Evolutionary conservation across 768 basidiomycete species (phyloP).

Genomic region (Tulasnella sp.): DNA sequence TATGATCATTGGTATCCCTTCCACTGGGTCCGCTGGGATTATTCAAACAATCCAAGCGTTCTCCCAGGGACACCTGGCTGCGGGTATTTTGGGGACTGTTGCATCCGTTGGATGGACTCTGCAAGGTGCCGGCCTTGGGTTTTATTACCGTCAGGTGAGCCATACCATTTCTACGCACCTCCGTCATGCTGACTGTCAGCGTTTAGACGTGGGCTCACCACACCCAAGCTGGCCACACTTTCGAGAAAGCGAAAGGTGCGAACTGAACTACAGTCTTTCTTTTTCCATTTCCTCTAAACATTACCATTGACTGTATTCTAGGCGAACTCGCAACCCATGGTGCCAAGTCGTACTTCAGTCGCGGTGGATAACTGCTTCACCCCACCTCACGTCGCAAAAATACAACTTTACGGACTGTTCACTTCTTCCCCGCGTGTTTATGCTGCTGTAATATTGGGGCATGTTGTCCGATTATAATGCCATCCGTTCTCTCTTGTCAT

Average conservation of each 20-base stretch:
- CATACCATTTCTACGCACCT: background rate
- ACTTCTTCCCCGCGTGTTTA: background rate
- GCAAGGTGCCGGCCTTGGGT: conserved; percentile 75
- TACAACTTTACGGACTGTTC: background rate
- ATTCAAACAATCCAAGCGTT: conserved; percentile 88
- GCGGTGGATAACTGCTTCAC: conserved; percentile 9
- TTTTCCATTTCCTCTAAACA: conserved; percentile 18
- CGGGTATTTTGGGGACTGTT: conserved; percentile 72
- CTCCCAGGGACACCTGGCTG: conserved; percentile 57
- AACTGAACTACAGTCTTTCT: conserved; percentile 5
- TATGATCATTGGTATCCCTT: conserved; percentile 90
- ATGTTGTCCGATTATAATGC: background rate
- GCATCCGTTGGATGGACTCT: conserved; percentile 81
- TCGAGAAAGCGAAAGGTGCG: conserved; percentile 57
- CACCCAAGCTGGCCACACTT: conserved; percentile 74
- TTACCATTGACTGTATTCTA: conserved; percentile 29
- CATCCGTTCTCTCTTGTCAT: background rate
- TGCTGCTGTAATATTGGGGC: background rate
- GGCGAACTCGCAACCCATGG: conserved; percentile 83
- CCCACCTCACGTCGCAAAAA: background rate
- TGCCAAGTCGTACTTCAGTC: conserved; percentile 77
- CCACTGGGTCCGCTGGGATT: conserved; percentile 87
- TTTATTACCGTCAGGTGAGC: conserved; percentile 66
- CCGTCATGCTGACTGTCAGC: conserved; percentile 3
- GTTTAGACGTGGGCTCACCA: conserved; percentile 68